Evolutionary conservation across 345 rosid species (phyloP).

Genomic region (Euclidium syriacum): DNA sequence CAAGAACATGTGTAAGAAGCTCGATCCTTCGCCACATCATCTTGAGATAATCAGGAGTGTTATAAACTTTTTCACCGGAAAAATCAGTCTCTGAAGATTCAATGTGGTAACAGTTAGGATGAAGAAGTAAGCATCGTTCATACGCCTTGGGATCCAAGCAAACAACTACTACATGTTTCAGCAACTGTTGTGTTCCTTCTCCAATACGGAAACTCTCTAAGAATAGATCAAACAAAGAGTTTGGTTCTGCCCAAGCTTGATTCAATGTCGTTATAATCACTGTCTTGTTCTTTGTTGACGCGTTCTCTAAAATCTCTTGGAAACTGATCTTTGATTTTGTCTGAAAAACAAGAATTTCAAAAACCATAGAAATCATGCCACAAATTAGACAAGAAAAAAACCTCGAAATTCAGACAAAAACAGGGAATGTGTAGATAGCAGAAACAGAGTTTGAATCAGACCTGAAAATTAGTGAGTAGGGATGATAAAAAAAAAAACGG

Average conservation of each 20-base stretch:
- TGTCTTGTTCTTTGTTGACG: constrained; percentile 38
- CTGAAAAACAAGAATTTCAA: constrained; percentile 20
- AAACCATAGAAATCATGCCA: too few relatives aligned
- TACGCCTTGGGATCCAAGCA: constrained; percentile 53
- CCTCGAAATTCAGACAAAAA: neutral
- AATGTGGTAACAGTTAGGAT: constrained; percentile 41
- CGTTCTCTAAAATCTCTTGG: constrained; percentile 17
- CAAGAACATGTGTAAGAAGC: constrained; percentile 43
- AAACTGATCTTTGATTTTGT: constrained; percentile 11
- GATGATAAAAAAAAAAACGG: too few relatives aligned
- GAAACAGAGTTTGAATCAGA: constrained; percentile 11
- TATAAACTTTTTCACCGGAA: constrained; percentile 47
- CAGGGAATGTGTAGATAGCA: neutral
- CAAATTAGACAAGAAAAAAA: neutral
- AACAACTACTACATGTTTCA: constrained; percentile 51
- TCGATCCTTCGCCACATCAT: constrained; percentile 79
- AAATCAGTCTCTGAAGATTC: constrained; percentile 34
- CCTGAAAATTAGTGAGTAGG: too few relatives aligned
- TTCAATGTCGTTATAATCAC: constrained; percentile 62
- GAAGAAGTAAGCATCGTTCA: constrained; percentile 38
- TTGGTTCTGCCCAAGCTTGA: constrained; percentile 66
- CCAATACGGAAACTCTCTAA: constrained; percentile 54
- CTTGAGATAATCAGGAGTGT: constrained; percentile 47
- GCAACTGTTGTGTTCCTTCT: constrained; percentile 36
- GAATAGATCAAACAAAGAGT: constrained; percentile 57